Percentiles rank a stretch among this genome's conserved stretches.
Conservation (phyloP, 345 rosid genomes). For the Eucalyptus rudis region DNA sequence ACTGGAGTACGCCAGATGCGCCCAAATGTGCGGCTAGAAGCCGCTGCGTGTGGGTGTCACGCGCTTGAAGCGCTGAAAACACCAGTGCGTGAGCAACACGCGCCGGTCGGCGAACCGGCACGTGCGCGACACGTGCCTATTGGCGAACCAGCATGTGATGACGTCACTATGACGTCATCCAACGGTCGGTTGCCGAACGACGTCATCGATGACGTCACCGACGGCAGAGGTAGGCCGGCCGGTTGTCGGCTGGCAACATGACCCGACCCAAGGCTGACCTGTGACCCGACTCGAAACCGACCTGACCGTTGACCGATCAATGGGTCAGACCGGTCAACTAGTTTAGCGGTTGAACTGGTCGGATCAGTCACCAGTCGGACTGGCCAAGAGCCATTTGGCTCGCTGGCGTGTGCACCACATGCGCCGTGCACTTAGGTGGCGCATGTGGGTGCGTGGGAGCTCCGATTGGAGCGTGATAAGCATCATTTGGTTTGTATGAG, state of each 20-base stretch:
- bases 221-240: rapidly evolving
- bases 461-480: rapidly evolving
- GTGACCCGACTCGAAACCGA: rapidly evolving
- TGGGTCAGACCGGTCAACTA: rapidly evolving
- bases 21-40: rapidly evolving
- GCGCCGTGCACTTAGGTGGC: rapidly evolving
- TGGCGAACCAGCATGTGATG: rapidly evolving
- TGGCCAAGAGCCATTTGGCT: too few species aligned
- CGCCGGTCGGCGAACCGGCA: rapidly evolving
- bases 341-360: rapidly evolving
- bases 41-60: rapidly evolving
- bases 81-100: rapidly evolving
- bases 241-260: rapidly evolving
- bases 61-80: rapidly evolving
- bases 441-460: too few species aligned
- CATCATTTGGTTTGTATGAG: too few species aligned
- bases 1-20: rapidly evolving
- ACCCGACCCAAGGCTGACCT: rapidly evolving
- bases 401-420: too few species aligned
- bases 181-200: rapidly evolving
- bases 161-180: rapidly evolving
- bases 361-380: rapidly evolving
- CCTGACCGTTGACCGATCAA: too few species aligned
- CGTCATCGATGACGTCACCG: rapidly evolving
- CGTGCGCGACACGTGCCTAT: rapidly evolving